Percentiles rank a stretch among this genome's conserved stretches.
phyloP scores from a whole-genome alignment of 2,329 filamentous ascomycete genomes.

The Hirsutella minnesotensis region DNA sequence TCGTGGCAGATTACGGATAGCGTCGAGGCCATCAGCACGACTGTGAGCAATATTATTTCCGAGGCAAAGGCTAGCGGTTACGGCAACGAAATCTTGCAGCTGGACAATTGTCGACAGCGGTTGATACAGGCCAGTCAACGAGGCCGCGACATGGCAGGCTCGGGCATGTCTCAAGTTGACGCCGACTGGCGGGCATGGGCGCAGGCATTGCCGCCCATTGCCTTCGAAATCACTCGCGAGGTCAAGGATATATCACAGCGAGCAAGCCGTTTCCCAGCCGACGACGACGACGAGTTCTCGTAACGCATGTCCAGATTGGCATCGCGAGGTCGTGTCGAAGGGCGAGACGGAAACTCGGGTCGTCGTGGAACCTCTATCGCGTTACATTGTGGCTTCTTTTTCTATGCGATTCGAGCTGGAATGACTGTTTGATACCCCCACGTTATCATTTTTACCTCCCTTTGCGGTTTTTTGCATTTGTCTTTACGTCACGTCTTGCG shows the following conservation, averaged over 20 bases:
- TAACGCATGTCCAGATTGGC: conserved; percentile 13
- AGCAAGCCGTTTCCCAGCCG: conserved; percentile 24
- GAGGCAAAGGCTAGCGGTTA: conserved; percentile 49
- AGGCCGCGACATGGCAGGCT: conserved; percentile 44
- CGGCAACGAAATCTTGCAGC: conserved; percentile 37
- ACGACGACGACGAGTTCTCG: conserved; percentile 34
- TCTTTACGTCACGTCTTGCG: background rate
- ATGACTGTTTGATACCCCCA: conserved; percentile 2
- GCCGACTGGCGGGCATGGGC: conserved; percentile 52
- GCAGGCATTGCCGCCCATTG: conserved; percentile 65
- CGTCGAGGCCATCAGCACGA: conserved; percentile 56
- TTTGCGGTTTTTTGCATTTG: background rate
- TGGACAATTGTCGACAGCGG: conserved; percentile 52
- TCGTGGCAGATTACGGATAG: conserved; percentile 56
- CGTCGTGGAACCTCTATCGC: background rate
- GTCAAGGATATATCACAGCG: conserved; percentile 56
- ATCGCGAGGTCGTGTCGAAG: background rate
- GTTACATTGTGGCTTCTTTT: background rate
- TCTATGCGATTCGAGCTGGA: background rate
- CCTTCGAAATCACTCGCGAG: conserved; percentile 76
- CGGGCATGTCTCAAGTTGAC: conserved; percentile 34
- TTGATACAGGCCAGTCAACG: conserved; percentile 52
- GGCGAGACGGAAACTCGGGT: background rate
- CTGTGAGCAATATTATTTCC: conserved; percentile 58
- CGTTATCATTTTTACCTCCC: background rate